phyloP scores from a whole-genome alignment of 176 grass and related monocot species.

The Ananas comosus region DNA sequence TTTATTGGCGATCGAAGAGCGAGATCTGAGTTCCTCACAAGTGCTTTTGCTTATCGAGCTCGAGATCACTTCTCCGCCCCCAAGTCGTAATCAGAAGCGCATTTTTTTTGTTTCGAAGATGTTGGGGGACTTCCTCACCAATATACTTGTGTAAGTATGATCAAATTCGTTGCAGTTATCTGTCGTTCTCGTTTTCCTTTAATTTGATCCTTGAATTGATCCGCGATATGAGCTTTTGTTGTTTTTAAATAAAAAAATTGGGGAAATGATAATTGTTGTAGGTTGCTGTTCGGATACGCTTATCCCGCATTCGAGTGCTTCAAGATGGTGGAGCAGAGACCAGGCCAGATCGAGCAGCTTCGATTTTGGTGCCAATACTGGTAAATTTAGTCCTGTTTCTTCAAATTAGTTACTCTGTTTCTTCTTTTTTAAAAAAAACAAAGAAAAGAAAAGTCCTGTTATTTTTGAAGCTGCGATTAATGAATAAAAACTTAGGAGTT shows the following conservation, averaged over 20 bases:
- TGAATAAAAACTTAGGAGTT: no score
- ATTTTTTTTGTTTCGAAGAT: conserved; percentile 5
- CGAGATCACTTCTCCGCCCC: background rate
- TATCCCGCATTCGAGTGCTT: conserved; percentile 96
- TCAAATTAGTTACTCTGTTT: background rate
- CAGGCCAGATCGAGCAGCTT: conserved; percentile 51
- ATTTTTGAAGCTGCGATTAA: no score
- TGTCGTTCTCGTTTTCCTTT: background rate
- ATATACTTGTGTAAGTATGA: conserved; percentile 39
- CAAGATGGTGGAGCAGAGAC: conserved; percentile 64
- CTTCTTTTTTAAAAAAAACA: background rate
- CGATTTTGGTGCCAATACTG: conserved; percentile 99
- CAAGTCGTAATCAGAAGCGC: background rate
- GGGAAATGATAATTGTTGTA: conserved; percentile 5
- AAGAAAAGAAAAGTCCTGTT: no score
- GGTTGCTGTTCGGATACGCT: conserved; percentile 75
- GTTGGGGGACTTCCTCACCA: conserved; percentile 47
- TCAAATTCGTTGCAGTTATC: background rate
- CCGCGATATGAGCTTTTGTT: background rate
- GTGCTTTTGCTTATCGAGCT: no score
- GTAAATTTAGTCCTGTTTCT: conserved; percentile 22
- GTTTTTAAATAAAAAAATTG: no score
- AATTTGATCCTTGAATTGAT: background rate
- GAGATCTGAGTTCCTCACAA: no score
- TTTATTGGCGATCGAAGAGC: no score